Evolutionary conservation across 768 basidiomycete species (phyloP), one percentile per base, ranked within the genome.

Genomic region (Leucocoprinus sp.): DNA sequence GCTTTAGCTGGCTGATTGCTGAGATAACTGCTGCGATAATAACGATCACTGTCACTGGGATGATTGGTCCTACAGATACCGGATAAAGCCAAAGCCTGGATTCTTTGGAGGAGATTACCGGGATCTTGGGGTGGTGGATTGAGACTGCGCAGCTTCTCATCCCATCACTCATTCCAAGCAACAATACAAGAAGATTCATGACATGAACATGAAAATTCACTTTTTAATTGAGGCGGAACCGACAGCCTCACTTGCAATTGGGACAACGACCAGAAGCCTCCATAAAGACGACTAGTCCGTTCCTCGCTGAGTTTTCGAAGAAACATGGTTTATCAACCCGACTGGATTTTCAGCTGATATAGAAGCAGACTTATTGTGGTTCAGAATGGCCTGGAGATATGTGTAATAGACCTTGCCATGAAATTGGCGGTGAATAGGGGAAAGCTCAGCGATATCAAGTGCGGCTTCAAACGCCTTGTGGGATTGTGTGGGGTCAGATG

Each of bases 331-430:
- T 18, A 42, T 28, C 4, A 18, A 12, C 26, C n/a, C 11, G 5
- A 5, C 36, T 18, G 36, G 18, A 18, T 4, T 27, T n/a, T 22
- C 38, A 5, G 26, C 5, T 11, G 11, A 5, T 4, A 22, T 40
- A 23, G 21, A 2, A 8, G 38, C 9, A 6, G 11, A 15, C 3
- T 18, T 2, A 33, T 43, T 8, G 9, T 21, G 23, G 15, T 19
- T 34, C 14, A 29, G 29, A 9, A 18, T 21, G 1, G 42, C 28
- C 31, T 43, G 33, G 18, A 43, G 3, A 17, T 43, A 34, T 2
- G 11, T 19, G 17, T 43, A 21, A 29, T 43, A 43, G 4, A 21
- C 28, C n/a, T 22, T 33, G 7, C 42, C 42, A 43, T 43, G 42
- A 23, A 43, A 43, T 21, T 5, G 9, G 7, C 42, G 42, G 14